phyloP scores from a whole-genome alignment of 1,284 basidiomycete genomes.

The Leccinum ambiguum region DNA sequence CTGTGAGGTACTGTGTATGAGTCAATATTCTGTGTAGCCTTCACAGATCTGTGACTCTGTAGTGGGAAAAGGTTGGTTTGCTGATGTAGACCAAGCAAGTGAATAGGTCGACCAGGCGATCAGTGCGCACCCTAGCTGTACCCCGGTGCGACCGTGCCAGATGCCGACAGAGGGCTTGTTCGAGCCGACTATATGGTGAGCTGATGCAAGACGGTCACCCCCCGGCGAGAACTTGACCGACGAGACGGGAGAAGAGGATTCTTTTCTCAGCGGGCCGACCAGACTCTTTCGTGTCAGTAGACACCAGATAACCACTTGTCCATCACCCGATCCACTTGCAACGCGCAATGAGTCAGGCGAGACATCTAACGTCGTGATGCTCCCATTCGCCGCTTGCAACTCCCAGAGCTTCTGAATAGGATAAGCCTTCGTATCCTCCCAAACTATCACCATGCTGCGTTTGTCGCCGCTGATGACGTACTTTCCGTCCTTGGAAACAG shows the following conservation, averaged over 20 bases:
- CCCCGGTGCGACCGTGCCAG: constrained; percentile 17
- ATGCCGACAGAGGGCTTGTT: constrained; percentile 3
- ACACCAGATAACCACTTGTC: constrained; percentile 23
- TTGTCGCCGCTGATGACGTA: constrained; percentile 12
- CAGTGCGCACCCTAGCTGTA: background rate
- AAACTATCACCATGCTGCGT: constrained; percentile 9
- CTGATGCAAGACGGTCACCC: constrained; percentile 13
- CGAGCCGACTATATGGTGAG: background rate
- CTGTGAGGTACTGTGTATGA: too few species aligned
- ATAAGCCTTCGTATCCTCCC: constrained; percentile 1
- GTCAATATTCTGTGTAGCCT: too few species aligned
- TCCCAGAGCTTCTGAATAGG: background rate
- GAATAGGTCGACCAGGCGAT: constrained; percentile 5
- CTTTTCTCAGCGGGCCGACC: background rate
- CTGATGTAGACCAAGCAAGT: constrained; percentile 11
- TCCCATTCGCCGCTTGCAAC: background rate
- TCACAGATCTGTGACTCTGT: too few species aligned
- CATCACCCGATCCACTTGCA: constrained; percentile 9
- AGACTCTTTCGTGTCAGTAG: background rate
- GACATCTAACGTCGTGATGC: constrained; percentile 10
- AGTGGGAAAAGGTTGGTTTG: too few species aligned
- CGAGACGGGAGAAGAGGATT: background rate
- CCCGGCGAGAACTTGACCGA: too few species aligned
- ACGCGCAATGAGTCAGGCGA: constrained; percentile 13
- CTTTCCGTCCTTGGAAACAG: constrained; percentile 12